Conservation (phyloP, 208 protist species). For the Eutreptiella sp. region DNA sequence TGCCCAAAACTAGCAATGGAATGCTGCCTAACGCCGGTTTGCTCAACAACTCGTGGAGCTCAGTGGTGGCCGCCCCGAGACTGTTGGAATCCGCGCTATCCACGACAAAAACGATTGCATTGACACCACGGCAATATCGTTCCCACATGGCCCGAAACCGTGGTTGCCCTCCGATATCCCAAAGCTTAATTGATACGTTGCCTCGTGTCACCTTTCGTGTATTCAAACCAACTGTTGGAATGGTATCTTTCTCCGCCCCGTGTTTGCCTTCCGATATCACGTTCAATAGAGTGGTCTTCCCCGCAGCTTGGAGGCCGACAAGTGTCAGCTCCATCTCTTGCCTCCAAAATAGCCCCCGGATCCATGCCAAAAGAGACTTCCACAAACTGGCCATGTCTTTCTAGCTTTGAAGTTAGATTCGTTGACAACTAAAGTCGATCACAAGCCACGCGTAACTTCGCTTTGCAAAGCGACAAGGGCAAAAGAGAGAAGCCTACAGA, state of each 20-base stretch:
- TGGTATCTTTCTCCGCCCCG: constrained; percentile 60
- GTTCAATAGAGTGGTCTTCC: constrained; percentile 83
- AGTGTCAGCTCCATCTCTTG: constrained; percentile 88
- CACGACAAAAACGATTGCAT: constrained; percentile 80
- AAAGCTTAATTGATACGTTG: constrained; percentile 81
- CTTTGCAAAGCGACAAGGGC: no score
- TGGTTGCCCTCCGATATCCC: constrained; percentile 84
- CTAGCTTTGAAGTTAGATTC: no score
- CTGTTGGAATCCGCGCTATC: constrained; percentile 64
- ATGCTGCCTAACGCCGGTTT: constrained; percentile 67
- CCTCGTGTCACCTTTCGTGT: constrained; percentile 73
- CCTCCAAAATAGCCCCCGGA: constrained; percentile 74
- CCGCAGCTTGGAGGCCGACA: constrained; percentile 80
- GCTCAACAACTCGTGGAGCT: constrained; percentile 60
- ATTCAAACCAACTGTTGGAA: constrained; percentile 87
- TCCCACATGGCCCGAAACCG: constrained; percentile 82
- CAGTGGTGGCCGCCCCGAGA: constrained; percentile 50
- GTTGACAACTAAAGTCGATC: no score
- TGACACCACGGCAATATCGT: constrained; percentile 78
- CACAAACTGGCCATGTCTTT: no score
- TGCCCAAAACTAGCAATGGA: constrained; percentile 78
- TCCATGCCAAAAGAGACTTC: constrained; percentile 34
- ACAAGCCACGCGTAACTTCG: no score
- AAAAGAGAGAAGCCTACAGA: no score
- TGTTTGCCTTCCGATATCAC: constrained; percentile 50